phyloP scores from a whole-genome alignment of 1,284 basidiomycete genomes.

The Heterobasidion parviporum region DNA sequence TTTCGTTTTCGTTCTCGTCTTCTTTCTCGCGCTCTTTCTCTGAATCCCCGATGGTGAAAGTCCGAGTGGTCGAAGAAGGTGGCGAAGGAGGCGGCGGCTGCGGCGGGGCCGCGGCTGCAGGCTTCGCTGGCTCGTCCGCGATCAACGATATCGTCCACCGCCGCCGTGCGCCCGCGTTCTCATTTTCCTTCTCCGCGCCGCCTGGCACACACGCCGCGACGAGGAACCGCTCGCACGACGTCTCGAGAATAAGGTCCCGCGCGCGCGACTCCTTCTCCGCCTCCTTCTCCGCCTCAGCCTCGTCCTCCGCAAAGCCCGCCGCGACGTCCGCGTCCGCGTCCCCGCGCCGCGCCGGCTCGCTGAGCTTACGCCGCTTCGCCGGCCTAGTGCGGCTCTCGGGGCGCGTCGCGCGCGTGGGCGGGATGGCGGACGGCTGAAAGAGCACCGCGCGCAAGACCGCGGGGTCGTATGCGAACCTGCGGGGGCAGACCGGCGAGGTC shows the following conservation, averaged over 20 bases:
- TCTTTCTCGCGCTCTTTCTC: too few relatives aligned
- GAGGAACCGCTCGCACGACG: conserved; percentile 22
- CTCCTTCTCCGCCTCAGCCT: conserved; percentile 1
- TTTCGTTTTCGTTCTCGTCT: too few relatives aligned
- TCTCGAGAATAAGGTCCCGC: conserved; percentile 22
- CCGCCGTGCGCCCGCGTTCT: conserved; percentile 11
- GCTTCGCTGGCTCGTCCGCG: neutral
- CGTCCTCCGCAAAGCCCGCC: neutral
- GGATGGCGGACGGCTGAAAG: neutral
- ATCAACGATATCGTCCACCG: conserved; percentile 9
- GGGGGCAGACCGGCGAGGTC: neutral
- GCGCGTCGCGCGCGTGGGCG: neutral
- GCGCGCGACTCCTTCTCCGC: neutral
- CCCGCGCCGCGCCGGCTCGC: too few relatives aligned
- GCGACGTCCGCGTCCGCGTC: conserved; percentile 4
- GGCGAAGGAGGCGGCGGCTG: too few relatives aligned
- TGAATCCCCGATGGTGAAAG: too few relatives aligned
- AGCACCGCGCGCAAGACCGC: conserved; percentile 7
- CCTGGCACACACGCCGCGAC: conserved; percentile 15
- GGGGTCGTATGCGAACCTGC: conserved; percentile 56
- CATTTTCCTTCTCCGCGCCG: conserved; percentile 14
- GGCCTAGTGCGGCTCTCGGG: neutral
- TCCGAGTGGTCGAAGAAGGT: too few relatives aligned
- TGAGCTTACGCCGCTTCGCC: conserved; percentile 8
- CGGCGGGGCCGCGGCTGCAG: neutral